Percentiles rank a stretch among this genome's conserved stretches.
phyloP scores from a whole-genome alignment of 1,284 basidiomycete genomes.

The Caloboletus firmus region DNA sequence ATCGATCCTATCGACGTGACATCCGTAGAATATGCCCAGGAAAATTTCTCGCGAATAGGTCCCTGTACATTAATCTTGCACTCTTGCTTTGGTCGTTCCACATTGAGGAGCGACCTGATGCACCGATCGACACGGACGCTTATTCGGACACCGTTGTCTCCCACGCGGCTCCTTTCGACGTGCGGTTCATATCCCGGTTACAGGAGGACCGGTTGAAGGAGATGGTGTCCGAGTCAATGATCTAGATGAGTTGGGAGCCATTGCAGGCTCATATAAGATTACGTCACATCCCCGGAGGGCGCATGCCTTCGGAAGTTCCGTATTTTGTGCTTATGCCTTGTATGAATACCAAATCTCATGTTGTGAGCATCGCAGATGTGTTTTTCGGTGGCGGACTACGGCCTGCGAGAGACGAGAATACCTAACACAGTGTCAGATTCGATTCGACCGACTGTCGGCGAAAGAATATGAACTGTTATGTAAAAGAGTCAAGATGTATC shows the following conservation, averaged over 20 bases:
- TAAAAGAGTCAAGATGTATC: neutral
- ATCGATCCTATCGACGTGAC: neutral
- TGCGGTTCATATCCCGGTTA: slow-evolving; percentile 18
- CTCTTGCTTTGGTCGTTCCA: slow-evolving; percentile 29
- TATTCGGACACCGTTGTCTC: slow-evolving; percentile 10
- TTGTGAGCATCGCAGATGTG: neutral
- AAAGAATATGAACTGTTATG: neutral
- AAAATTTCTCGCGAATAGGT: slow-evolving; percentile 17
- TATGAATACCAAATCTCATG: neutral
- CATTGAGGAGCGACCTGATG: slow-evolving; percentile 13
- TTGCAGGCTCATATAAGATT: neutral
- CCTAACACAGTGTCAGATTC: neutral
- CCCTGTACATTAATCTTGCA: slow-evolving; percentile 34
- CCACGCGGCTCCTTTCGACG: slow-evolving; percentile 14
- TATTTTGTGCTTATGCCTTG: neutral
- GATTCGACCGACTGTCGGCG: neutral
- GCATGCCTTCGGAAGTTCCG: neutral
- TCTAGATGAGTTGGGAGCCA: neutral
- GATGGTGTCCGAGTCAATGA: slow-evolving; percentile 2
- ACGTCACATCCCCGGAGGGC: neutral
- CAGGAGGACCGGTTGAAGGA: slow-evolving; percentile 6
- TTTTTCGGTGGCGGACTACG: neutral
- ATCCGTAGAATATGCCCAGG: slow-evolving; percentile 24
- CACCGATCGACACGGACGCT: slow-evolving; percentile 12
- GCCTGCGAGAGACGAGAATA: neutral